These are phyloP conservation scores for Candida boleticola DNA, from an alignment of 805 yeast species.

Conservation along the genomic window DNA sequence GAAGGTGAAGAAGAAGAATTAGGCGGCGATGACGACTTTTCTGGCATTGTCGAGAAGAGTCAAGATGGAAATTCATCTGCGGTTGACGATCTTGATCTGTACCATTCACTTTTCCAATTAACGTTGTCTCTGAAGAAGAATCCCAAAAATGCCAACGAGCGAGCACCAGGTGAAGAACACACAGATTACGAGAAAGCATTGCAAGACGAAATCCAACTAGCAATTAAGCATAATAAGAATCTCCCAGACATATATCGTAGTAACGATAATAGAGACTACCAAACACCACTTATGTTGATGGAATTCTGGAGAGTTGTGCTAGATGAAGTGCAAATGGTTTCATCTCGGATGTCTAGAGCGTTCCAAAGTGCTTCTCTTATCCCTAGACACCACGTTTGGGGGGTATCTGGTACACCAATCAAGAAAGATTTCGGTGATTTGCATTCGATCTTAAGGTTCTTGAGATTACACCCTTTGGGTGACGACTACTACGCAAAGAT, in stretches of 20 bases:
- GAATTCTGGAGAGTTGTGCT: conserved; percentile 89
- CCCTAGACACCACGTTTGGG: conserved; percentile 92
- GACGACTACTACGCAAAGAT: conserved; percentile 28
- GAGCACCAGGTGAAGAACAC: conserved; percentile 16
- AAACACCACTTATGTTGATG: conserved; percentile 77
- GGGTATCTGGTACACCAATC: conserved; percentile 94
- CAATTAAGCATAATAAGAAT: conserved; percentile 24
- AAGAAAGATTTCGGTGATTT: conserved; percentile 65
- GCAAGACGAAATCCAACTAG: conserved; percentile 30
- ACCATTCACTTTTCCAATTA: conserved; percentile 25
- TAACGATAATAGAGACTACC: conserved; percentile 43
- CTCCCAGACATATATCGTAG: conserved; percentile 18
- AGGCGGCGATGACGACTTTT: conserved; percentile 10
- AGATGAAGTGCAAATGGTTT: conserved; percentile 95
- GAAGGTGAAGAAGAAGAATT: conserved; percentile 6
- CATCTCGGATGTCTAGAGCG: conserved; percentile 67
- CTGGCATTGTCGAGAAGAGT: neutral
- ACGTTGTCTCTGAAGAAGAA: conserved; percentile 17
- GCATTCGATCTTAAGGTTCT: conserved; percentile 65
- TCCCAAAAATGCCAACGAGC: conserved; percentile 27
- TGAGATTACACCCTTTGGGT: conserved; percentile 65
- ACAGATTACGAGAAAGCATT: conserved; percentile 33
- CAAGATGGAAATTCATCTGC: conserved; percentile 3
- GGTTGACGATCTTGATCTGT: conserved; percentile 14
- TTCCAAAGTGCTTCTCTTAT: conserved; percentile 77